A percentile compares a stretch with the other conserved stretches of the same genome.
phyloP scores from a whole-genome alignment of 2,329 filamentous ascomycete genomes.

The Dactylellina drechsleri region DNA sequence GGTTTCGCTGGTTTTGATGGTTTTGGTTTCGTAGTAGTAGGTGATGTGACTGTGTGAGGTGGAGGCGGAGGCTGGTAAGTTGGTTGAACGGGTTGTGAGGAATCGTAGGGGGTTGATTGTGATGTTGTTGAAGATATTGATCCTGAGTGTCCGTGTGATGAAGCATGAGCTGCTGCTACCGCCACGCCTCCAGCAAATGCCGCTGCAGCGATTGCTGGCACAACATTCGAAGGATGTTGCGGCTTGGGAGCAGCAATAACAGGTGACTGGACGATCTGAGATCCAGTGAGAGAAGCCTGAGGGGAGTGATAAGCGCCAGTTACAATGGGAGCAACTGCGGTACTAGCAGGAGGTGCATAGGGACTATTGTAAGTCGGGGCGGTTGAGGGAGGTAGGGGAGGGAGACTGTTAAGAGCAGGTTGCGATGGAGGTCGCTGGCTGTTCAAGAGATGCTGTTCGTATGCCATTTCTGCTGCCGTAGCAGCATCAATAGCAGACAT shows the following conservation, averaged over 20 bases:
- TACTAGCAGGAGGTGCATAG: constrained; percentile 26
- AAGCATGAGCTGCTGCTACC: constrained; percentile 27
- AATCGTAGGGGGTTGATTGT: constrained; percentile 11
- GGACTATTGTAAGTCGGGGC: constrained; percentile 40
- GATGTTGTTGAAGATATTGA: constrained; percentile 35
- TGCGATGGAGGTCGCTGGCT: constrained; percentile 39
- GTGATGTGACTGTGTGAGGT: constrained; percentile 9
- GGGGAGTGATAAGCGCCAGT: constrained; percentile 7
- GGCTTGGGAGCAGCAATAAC: constrained; percentile 26
- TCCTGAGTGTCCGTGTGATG: constrained; percentile 41
- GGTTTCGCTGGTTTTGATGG: constrained; percentile 48
- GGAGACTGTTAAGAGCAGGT: constrained; percentile 26
- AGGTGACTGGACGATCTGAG: constrained; percentile 20
- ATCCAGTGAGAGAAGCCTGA: constrained; percentile 18
- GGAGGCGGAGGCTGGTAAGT: constrained; percentile 31
- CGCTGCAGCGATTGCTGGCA: constrained; percentile 42
- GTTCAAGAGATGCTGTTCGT: constrained; percentile 42
- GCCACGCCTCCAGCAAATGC: constrained; percentile 35
- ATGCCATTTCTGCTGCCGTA: constrained; percentile 47
- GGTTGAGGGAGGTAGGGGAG: constrained; percentile 40
- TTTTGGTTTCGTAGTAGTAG: constrained; percentile 17
- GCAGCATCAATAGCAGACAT: constrained; percentile 40
- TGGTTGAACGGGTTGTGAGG: constrained; percentile 18
- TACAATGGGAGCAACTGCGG: constrained; percentile 2
- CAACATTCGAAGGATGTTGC: constrained; percentile 37